Percentiles rank a stretch among this genome's conserved stretches.
Conservation (phyloP, 2,329 filamentous ascomycete species). For the Alternaria atra region DNA sequence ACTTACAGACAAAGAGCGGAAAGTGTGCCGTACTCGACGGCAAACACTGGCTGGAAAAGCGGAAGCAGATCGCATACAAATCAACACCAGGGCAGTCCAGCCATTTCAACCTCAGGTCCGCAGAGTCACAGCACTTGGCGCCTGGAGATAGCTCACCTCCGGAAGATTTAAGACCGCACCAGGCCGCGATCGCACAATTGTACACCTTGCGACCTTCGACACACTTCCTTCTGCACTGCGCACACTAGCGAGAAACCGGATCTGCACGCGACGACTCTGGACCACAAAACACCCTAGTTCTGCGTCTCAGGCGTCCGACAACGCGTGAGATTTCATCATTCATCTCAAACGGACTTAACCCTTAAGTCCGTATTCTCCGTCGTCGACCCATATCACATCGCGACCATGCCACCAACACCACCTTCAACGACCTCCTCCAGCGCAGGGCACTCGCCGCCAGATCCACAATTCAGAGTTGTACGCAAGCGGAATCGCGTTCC, state of each 20-base stretch:
- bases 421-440: conserved; percentile 80
- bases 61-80: conserved; percentile 18
- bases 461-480: conserved; percentile 86
- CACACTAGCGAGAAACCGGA: conserved; percentile 10
- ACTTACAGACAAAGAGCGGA: background rate
- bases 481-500: conserved; percentile 92
- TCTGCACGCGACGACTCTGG: conserved; percentile 15
- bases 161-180: conserved; percentile 40
- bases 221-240: conserved; percentile 15
- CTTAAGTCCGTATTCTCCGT: conserved; percentile 31
- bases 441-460: conserved; percentile 81
- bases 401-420: conserved; percentile 75
- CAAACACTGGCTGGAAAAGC: conserved; percentile 2
- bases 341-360: conserved; percentile 32
- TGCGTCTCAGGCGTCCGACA: conserved; percentile 13
- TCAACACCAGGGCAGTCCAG: conserved; percentile 18
- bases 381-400: background rate
- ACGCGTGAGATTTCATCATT: conserved; percentile 13
- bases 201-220: conserved; percentile 25
- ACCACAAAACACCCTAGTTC: background rate
- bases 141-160: conserved; percentile 42
- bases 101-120: conserved; percentile 25
- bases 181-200: conserved; percentile 25
- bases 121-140: conserved; percentile 21
- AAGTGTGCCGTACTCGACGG: background rate